These are phyloP conservation scores for Batkoa obscura DNA, from an alignment of 371 early-diverging fungal genomes.

Conservation along the genomic window DNA sequence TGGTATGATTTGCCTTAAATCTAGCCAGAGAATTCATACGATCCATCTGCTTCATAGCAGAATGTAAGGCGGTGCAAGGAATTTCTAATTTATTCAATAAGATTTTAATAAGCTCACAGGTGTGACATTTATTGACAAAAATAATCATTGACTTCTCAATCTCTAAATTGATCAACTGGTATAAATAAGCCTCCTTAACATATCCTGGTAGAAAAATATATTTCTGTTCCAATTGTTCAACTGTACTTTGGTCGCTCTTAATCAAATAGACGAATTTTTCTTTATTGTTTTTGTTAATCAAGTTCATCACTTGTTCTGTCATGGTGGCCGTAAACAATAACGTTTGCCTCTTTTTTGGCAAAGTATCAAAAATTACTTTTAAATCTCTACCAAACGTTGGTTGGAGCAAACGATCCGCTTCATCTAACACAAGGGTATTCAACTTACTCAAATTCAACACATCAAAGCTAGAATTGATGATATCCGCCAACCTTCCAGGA, in stretches of 20 bases:
- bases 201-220: slow-evolving; percentile 87
- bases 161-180: slow-evolving; percentile 47
- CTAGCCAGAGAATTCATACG: slow-evolving; percentile 76
- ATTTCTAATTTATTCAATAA: slow-evolving; percentile 80
- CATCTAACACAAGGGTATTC: slow-evolving; percentile 52
- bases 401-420: slow-evolving; percentile 87
- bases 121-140: slow-evolving; percentile 68
- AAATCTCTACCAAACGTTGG: slow-evolving; percentile 74
- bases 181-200: slow-evolving; percentile 79
- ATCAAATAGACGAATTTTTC: slow-evolving; percentile 60
- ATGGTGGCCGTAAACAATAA: slow-evolving; percentile 94
- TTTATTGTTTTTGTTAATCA: slow-evolving; percentile 21
- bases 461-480: slow-evolving; percentile 54
- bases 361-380: slow-evolving; percentile 43
- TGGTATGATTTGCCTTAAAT: slow-evolving; percentile 73
- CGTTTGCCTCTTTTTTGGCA: slow-evolving; percentile 76
- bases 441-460: slow-evolving; percentile 31
- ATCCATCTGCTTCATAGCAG: slow-evolving; percentile 81
- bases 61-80: slow-evolving; percentile 76
- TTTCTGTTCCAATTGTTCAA: slow-evolving; percentile 67
- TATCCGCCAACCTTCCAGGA: slow-evolving; percentile 92
- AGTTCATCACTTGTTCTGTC: slow-evolving; percentile 56
- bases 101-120: slow-evolving; percentile 59
- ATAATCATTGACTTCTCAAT: slow-evolving; percentile 63
- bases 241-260: slow-evolving; percentile 54